Base-by-base conservation (phyloP, 345 rosid species). In the Camelina hispida region DNA sequence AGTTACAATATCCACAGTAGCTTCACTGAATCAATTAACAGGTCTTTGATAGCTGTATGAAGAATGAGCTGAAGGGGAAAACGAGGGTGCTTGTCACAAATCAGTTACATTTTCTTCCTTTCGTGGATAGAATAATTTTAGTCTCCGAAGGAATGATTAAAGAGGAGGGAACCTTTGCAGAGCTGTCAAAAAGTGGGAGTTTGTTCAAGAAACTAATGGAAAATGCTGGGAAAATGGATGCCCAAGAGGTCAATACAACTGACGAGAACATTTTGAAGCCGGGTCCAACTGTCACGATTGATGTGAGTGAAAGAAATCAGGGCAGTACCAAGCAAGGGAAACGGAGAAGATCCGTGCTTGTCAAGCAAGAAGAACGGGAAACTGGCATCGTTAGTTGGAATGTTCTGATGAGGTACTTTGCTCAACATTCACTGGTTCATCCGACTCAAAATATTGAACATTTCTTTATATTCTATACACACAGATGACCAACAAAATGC, bases 51-150 rank as follows among this genome's bases (percentile, higher is more conserved):
- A 88, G 74, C 69, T 95, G 99, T 72, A 85, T 95, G 81, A 92
- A 84, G 82, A 86, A 85, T 74, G 97, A 90, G 83, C 79, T 95
- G 54, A 81, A 54, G 52, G 88, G 83, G 46, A 95, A 92, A 84
- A 92, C 97, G 38, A 84, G 97, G 74, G 82, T 95, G 34, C 99
- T 95, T 71, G 96, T 95, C 46, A 92, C 97, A 35, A 95, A 95
- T 87, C 99, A 92, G 82, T 82, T 95, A 12, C 97, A 95, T 86
- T 95, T 95, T 85, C 99, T 95, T 78, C 96, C 97, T 32, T 90
- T 84, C 60, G 90, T 95, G 76, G 97, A 95, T 82, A 83, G 71
- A 71, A 89, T 95, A 42, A 72, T 95, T 59, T 71, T 95, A 61
- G 89, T 92, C 37, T 81, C 84, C 44, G 89, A 90, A 46, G 99